Conservation (phyloP, 495 filamentous ascomycete species). For the Achaetomiella virescens region DNA sequence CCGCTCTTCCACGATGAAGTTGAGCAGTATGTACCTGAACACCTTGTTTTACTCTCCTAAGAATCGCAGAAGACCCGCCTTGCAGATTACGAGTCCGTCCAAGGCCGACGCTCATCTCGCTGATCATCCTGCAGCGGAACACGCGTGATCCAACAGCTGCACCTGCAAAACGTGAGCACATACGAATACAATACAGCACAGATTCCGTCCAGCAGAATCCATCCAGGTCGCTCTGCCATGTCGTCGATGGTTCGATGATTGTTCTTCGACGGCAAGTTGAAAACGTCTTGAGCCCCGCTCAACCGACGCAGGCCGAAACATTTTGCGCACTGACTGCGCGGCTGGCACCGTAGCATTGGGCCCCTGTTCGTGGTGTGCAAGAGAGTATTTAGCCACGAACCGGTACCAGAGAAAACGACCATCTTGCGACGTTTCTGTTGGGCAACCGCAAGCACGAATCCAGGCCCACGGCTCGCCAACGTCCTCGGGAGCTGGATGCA, state of each 20-base stretch:
- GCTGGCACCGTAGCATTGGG: background rate
- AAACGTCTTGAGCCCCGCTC: background rate
- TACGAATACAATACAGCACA: no score
- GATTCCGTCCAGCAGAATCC: no score
- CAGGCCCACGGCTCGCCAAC: background rate
- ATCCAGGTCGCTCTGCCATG: no score
- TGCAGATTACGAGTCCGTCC: background rate
- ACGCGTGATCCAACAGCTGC: no score
- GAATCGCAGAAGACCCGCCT: background rate
- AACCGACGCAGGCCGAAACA: background rate
- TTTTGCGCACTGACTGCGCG: background rate
- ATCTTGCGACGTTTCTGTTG: conserved; percentile 1
- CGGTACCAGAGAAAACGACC: conserved; percentile 2
- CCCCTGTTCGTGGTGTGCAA: background rate
- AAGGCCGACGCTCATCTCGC: background rate
- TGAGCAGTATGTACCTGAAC: background rate
- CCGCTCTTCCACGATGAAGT: background rate
- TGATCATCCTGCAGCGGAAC: background rate
- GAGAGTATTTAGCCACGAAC: conserved; percentile 3
- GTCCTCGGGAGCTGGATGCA: background rate
- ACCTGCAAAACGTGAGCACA: no score
- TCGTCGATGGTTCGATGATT: no score
- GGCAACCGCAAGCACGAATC: background rate
- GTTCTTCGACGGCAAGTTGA: no score
- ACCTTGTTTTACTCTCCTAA: background rate